Base-by-base conservation (phyloP, 352 stramenopile species). In the Hyaloperonospora arabidopsidis region DNA sequence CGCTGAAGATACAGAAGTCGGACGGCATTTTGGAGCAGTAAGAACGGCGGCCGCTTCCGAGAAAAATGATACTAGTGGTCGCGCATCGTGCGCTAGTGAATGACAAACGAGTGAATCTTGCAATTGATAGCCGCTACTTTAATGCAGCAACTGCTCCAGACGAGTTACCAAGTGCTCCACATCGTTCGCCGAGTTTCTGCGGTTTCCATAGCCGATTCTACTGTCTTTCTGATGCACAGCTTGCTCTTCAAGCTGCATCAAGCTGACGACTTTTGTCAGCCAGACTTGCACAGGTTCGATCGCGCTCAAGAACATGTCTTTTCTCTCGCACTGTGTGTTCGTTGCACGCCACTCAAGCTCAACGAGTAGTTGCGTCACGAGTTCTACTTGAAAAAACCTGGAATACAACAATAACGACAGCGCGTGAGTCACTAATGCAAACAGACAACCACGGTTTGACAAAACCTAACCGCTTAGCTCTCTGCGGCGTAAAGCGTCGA, bases 1-100 rank as follows among this genome's bases (percentile, higher is more conserved):
- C 91, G 59, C 82, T 99, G 49, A 99, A 99, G 72, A 97, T 99
- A 59, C 79, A 90, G 51, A 94, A 92, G 55, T 66, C 74, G 2
- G 78, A 88, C 29, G 78, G 81, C 35, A 58, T 91, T 18, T 49
- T 90, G 35, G 15, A 68, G 36, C 57, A 68, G 39, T 68, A 59
- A 59, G 18, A 34, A 5, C n/a, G 32, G 5, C 38, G 19, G 13
- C 4, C n/a, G 35, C 4, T 41, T n/a, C n/a, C 5, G 35, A 18
- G n/a, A n/a, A n/a, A n/a, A n/a, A n/a, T 18, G 5, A 41, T 11
- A 3, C 5, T 41, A 41, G 25, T 8, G 25, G 25, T 32, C 25
- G 25, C 25, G 25, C 25, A 32, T 32, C 25, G 25, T 32, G 4
- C 25, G 45, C 19, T 65, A 57, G 53, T 49, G 45, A 38, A 36